Percentiles rank a stretch among this genome's conserved stretches.
phyloP scores from a whole-genome alignment of 2,329 filamentous ascomycete species.

The Graphilbum ipis-grandicollis region DNA sequence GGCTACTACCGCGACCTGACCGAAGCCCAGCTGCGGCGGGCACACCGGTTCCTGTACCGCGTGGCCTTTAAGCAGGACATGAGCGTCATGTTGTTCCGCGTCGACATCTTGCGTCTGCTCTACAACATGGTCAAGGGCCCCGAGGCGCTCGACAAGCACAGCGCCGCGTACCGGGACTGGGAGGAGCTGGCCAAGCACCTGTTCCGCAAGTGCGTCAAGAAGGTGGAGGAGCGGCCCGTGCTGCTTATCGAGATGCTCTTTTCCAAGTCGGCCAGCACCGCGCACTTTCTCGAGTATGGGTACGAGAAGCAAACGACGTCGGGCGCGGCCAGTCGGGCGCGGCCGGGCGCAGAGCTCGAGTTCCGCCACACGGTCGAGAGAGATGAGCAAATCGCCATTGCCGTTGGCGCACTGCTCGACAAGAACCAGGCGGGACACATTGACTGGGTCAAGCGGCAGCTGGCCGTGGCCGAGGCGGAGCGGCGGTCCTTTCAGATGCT shows the following conservation, averaged over 20 bases:
- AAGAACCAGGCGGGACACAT: conserved; percentile 60
- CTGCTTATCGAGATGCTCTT: conserved; percentile 86
- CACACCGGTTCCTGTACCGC: conserved; percentile 86
- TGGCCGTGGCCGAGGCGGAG: conserved; percentile 53
- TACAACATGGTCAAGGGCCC: conserved; percentile 87
- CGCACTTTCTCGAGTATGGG: conserved; percentile 81
- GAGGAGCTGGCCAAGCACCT: conserved; percentile 76
- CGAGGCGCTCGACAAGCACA: conserved; percentile 50
- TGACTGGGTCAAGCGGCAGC: conserved; percentile 62
- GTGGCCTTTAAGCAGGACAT: conserved; percentile 91
- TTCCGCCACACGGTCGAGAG: conserved; percentile 55
- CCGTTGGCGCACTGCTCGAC: conserved; percentile 63
- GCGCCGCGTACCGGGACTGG: conserved; percentile 68
- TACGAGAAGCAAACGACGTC: conserved; percentile 74
- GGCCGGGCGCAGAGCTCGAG: conserved; percentile 64
- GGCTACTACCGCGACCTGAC: conserved; percentile 68
- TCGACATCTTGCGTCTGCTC: conserved; percentile 79
- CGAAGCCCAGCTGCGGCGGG: conserved; percentile 68
- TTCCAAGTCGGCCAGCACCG: conserved; percentile 70
- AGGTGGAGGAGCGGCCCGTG: conserved; percentile 70
- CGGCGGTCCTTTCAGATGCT: conserved; percentile 63
- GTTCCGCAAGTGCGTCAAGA: conserved; percentile 64
- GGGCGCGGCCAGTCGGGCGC: conserved; percentile 37
- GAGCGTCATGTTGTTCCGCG: conserved; percentile 70
- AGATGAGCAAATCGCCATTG: conserved; percentile 61